phyloP scores from a whole-genome alignment of 2,329 filamentous ascomycete species.

The Botrytis medusae region DNA sequence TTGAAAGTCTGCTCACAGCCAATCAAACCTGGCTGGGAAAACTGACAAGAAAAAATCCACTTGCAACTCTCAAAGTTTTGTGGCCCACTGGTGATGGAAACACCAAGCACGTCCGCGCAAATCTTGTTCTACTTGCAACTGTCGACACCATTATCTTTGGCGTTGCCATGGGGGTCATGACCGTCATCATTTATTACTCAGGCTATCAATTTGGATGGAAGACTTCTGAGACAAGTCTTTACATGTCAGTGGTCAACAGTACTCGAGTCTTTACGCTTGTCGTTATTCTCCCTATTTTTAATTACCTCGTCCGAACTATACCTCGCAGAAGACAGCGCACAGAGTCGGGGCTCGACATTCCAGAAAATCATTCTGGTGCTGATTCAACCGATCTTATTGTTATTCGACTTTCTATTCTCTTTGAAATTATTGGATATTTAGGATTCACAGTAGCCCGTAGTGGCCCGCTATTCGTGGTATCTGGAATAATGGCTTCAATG shows the following conservation, averaged over 20 bases:
- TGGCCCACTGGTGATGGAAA: constrained; percentile 68
- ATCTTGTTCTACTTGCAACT: constrained; percentile 76
- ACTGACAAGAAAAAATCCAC: constrained; percentile 59
- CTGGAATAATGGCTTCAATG: constrained; percentile 70
- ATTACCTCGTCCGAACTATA: constrained; percentile 65
- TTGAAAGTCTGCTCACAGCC: constrained; percentile 42
- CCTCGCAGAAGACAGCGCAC: constrained; percentile 34
- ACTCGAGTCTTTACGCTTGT: constrained; percentile 74
- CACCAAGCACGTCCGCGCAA: constrained; percentile 62
- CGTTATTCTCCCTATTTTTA: constrained; percentile 71
- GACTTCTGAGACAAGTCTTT: constrained; percentile 75
- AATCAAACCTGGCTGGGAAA: constrained; percentile 1
- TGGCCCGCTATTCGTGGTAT: constrained; percentile 64
- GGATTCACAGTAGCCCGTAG: constrained; percentile 70
- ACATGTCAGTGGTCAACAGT: constrained; percentile 76
- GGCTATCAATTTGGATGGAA: constrained; percentile 80
- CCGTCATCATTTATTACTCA: constrained; percentile 82
- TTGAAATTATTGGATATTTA: constrained; percentile 72
- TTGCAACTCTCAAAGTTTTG: constrained; percentile 76
- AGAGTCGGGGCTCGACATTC: constrained; percentile 62
- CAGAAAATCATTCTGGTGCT: constrained; percentile 54
- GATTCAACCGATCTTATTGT: constrained; percentile 76
- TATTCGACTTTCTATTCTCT: constrained; percentile 71
- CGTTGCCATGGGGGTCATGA: constrained; percentile 74
- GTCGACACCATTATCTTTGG: constrained; percentile 83